phyloP scores from a whole-genome alignment of 768 basidiomycete species.

The Leucocoprinus birnbaumii region DNA sequence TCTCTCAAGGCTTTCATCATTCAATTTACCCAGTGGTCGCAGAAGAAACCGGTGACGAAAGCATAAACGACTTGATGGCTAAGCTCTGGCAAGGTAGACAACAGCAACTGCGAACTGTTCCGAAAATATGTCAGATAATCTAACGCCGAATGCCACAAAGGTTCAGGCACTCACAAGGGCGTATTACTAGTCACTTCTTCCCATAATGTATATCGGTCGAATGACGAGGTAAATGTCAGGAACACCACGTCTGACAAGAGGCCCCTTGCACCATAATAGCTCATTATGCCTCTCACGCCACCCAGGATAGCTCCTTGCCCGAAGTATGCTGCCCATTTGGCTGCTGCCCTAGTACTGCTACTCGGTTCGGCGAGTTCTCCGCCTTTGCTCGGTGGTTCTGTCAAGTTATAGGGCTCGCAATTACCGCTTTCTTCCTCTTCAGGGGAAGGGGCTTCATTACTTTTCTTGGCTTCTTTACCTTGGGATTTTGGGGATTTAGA shows the following conservation, averaged over 20 bases:
- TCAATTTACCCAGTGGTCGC: constrained; percentile 10
- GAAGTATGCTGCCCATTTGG: not conserved
- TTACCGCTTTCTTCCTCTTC: not conserved
- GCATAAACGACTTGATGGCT: constrained; percentile 2
- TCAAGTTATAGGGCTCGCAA: not conserved
- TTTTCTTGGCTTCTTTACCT: not conserved
- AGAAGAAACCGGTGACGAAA: constrained; percentile 7
- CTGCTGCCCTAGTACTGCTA: not conserved
- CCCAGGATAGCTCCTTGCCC: not conserved
- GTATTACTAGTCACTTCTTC: not conserved
- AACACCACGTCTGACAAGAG: constrained; percentile 5
- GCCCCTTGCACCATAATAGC: constrained; percentile 6
- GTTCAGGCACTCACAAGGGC: no score
- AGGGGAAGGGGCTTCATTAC: no score
- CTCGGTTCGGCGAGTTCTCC: not conserved
- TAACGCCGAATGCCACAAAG: not conserved
- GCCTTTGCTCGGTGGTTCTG: not conserved
- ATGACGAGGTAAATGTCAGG: not conserved
- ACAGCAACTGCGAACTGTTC: not conserved
- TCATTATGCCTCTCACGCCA: constrained; percentile 5
- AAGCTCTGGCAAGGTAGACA: not conserved
- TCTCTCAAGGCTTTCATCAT: no score
- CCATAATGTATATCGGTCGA: not conserved
- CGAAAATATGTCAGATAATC: not conserved
- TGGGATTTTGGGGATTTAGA: not conserved